Conservation (phyloP, 768 basidiomycete species). For the Crassisporium funariophilum region DNA sequence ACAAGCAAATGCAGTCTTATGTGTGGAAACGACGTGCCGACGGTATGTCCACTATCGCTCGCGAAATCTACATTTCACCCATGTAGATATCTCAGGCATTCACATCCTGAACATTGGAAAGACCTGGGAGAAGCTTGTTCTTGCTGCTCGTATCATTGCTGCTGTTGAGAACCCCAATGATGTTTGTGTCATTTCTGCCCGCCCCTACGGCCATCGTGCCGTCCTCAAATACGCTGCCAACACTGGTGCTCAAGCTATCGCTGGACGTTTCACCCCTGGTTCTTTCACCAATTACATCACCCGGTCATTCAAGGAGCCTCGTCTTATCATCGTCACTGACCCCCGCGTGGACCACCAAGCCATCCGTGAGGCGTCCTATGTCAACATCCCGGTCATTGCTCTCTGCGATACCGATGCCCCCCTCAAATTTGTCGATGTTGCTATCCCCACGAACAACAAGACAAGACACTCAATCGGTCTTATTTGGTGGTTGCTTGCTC, state of each 20-base stretch:
- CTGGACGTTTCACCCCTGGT: slow-evolving; percentile 99
- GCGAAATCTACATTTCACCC: slow-evolving; percentile 9
- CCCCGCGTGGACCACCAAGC: slow-evolving; percentile 99
- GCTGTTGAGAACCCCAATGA: slow-evolving; percentile 98
- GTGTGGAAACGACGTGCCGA: slow-evolving; percentile 96
- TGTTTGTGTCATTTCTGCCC: slow-evolving; percentile 96
- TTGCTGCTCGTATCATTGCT: slow-evolving; percentile 97
- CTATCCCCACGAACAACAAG: slow-evolving; percentile 99
- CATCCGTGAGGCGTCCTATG: slow-evolving; percentile 99
- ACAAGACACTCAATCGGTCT: slow-evolving; percentile 96
- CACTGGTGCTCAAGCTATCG: slow-evolving; percentile 98
- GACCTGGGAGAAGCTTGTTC: slow-evolving; percentile 99
- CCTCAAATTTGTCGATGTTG: slow-evolving; percentile 96
- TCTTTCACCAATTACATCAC: slow-evolving; percentile 99
- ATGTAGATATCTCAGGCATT: slow-evolving; percentile 62
- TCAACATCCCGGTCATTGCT: slow-evolving; percentile 99
- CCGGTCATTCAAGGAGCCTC: slow-evolving; percentile 99
- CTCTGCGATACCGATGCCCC: slow-evolving; percentile 99
- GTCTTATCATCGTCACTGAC: slow-evolving; percentile 97
- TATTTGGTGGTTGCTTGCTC: slow-evolving; percentile 95
- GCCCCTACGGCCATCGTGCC: slow-evolving; percentile 98
- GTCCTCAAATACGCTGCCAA: slow-evolving; percentile 98
- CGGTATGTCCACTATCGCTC: slow-evolving; percentile 56
- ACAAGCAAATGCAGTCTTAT: slow-evolving; percentile 98
- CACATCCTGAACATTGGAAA: slow-evolving; percentile 98